Evolutionary conservation across 768 basidiomycete species (phyloP).

Genomic region (Lentinus tigrinus): DNA sequence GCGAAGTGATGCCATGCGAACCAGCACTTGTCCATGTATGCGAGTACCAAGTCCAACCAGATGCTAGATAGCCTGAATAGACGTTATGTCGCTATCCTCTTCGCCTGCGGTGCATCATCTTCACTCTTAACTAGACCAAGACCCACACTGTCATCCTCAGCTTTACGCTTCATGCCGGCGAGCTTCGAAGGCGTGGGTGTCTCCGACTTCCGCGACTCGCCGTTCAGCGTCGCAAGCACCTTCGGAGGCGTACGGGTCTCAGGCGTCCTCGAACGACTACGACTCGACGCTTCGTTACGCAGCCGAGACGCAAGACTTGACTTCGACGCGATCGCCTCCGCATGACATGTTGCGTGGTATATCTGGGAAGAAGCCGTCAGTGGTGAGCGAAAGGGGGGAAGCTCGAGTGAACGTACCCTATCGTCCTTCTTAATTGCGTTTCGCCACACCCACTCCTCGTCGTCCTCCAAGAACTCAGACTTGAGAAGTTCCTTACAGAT

Average conservation of each 20-base stretch:
- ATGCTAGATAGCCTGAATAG: conserved; percentile 15
- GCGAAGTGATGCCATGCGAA: conserved; percentile 14
- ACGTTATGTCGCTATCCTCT: conserved; percentile 57
- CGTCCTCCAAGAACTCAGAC: conserved; percentile 90
- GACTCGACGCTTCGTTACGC: conserved; percentile 52
- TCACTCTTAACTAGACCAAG: conserved; percentile 29
- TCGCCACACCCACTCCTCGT: conserved; percentile 98
- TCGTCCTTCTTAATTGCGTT: conserved; percentile 87
- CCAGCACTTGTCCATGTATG: conserved; percentile 5
- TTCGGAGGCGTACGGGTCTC: conserved; percentile 49
- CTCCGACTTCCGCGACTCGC: conserved; percentile 19
- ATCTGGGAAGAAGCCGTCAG: conserved; percentile 49
- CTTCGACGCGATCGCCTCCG: conserved; percentile 68
- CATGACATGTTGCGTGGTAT: conserved; percentile 93
- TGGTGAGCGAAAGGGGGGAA: background rate
- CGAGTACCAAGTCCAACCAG: conserved; percentile 22
- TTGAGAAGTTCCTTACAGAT: conserved; percentile 95
- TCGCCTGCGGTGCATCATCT: conserved; percentile 58
- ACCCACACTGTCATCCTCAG: conserved; percentile 40
- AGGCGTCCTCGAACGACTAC: conserved; percentile 78
- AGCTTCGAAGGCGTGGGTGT: conserved; percentile 55
- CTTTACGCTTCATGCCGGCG: conserved; percentile 75
- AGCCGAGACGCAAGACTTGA: conserved; percentile 67
- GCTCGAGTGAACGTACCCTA: conserved; percentile 50
- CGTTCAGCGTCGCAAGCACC: conserved; percentile 12